These are phyloP conservation scores for Gastrodia elata DNA, from an alignment of 106 monocot genomes.

Conservation along the genomic window DNA sequence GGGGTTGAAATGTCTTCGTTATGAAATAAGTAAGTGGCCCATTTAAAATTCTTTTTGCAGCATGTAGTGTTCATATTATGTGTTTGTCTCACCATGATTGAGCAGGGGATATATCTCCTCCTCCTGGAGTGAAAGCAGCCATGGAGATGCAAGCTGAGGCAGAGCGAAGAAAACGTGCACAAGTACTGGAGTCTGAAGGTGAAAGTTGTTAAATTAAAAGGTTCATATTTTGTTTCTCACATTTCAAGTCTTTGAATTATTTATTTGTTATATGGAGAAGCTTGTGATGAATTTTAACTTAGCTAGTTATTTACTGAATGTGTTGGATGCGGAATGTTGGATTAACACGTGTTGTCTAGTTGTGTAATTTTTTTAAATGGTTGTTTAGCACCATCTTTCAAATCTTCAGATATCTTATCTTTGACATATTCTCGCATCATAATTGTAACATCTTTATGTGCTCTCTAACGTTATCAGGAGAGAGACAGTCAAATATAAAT, in stretches of 20 bases:
- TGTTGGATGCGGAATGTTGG: not conserved
- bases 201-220: constrained; percentile 4
- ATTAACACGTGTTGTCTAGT: not conserved
- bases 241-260: not conserved
- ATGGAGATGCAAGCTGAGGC: constrained; percentile 99
- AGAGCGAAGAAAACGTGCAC: constrained; percentile 91
- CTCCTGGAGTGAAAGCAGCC: constrained; percentile 77
- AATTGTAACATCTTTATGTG: not conserved
- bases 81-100: not conserved
- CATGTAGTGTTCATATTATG: not conserved
- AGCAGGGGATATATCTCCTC: constrained; percentile 90
- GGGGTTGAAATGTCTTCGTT: constrained; percentile 87
- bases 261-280: constrained; percentile 3
- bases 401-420: not conserved
- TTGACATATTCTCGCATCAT: not conserved
- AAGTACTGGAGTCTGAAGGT: constrained; percentile 98
- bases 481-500: constrained; percentile 78
- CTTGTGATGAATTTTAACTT: not conserved
- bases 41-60: not conserved
- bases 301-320: not conserved
- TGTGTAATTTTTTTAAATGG: not conserved
- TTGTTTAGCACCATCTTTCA: not conserved
- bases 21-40: constrained; percentile 74
- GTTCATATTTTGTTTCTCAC: not conserved
- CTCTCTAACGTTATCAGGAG: constrained; percentile 47